Evolutionary conservation across 2,329 filamentous ascomycete genomes (phyloP).

Genomic region (Colletotrichum somersetense): DNA sequence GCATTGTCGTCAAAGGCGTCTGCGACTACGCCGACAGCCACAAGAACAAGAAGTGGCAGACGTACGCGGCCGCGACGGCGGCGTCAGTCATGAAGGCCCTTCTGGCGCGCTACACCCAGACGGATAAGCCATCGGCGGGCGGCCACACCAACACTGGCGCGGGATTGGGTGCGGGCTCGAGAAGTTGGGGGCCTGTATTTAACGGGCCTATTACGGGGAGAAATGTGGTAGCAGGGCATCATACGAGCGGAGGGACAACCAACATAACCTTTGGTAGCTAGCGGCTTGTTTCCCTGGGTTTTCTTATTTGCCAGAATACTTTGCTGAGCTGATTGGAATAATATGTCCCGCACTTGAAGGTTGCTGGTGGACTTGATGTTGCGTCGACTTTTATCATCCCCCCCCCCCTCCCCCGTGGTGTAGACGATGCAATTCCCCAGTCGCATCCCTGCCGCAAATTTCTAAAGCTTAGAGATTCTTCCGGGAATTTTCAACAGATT

Average conservation of each 20-base stretch:
- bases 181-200: background rate
- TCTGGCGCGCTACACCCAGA: background rate
- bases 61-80: conserved; percentile 54
- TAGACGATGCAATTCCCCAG: too few relatives aligned
- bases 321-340: too few relatives aligned
- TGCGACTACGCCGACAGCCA: conserved; percentile 57
- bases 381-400: too few relatives aligned
- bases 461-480: too few relatives aligned
- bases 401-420: too few relatives aligned
- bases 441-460: too few relatives aligned
- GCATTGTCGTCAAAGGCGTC: conserved; percentile 53
- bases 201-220: background rate
- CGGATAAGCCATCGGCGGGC: background rate
- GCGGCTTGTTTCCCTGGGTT: background rate
- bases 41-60: conserved; percentile 55
- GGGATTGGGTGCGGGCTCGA: too few relatives aligned
- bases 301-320: too few relatives aligned
- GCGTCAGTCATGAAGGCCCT: conserved; percentile 47
- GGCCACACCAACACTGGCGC: background rate
- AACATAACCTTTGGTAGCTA: background rate
- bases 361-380: too few relatives aligned
- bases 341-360: too few relatives aligned
- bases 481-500: too few relatives aligned
- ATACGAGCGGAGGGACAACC: background rate
- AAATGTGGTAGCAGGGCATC: background rate